These are phyloP conservation scores for Suillus alpinus DNA, from an alignment of 768 basidiomycete species.

Conservation along the genomic window DNA sequence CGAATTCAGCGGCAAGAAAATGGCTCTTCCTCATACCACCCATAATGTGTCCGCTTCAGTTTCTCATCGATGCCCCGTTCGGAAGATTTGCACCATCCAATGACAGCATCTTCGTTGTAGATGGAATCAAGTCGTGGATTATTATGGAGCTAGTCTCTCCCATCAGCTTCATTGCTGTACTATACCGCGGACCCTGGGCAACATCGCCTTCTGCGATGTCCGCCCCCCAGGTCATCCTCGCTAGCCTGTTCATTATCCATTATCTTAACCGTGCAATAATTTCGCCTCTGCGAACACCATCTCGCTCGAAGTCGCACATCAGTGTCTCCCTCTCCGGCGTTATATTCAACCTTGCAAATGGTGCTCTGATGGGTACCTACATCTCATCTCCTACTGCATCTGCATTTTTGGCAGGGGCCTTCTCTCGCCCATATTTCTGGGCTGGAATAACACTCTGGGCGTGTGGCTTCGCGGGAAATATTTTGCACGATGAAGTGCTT, in stretches of 20 bases:
- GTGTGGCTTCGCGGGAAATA: slow-evolving; percentile 72
- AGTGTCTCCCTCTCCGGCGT: slow-evolving; percentile 53
- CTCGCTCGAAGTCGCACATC: slow-evolving; percentile 73
- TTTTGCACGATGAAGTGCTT: slow-evolving; percentile 88
- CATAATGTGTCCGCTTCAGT: slow-evolving; percentile 33
- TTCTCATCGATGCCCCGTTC: slow-evolving; percentile 73
- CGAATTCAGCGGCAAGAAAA: slow-evolving; percentile 35
- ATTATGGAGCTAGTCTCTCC: slow-evolving; percentile 73
- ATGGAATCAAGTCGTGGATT: slow-evolving; percentile 72
- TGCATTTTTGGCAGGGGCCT: slow-evolving; percentile 36
- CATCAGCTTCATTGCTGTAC: slow-evolving; percentile 46
- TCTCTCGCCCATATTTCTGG: slow-evolving; percentile 50
- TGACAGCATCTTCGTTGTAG: slow-evolving; percentile 48
- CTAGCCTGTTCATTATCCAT: slow-evolving; percentile 63
- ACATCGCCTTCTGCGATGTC: slow-evolving; percentile 30
- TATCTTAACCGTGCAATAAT: slow-evolving; percentile 84
- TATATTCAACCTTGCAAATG: slow-evolving; percentile 73
- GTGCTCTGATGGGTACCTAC: slow-evolving; percentile 56
- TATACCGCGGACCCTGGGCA: slow-evolving; percentile 49
- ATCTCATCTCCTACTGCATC: slow-evolving; percentile 57
- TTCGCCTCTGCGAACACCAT: slow-evolving; percentile 77
- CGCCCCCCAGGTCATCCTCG: slow-evolving; percentile 49
- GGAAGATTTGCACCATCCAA: slow-evolving; percentile 63
- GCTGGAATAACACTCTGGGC: slow-evolving; percentile 65
- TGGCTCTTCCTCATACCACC: slow-evolving; percentile 44